Conservation (phyloP, 495 filamentous ascomycete species). For the Trypethelium eluteriae region DNA sequence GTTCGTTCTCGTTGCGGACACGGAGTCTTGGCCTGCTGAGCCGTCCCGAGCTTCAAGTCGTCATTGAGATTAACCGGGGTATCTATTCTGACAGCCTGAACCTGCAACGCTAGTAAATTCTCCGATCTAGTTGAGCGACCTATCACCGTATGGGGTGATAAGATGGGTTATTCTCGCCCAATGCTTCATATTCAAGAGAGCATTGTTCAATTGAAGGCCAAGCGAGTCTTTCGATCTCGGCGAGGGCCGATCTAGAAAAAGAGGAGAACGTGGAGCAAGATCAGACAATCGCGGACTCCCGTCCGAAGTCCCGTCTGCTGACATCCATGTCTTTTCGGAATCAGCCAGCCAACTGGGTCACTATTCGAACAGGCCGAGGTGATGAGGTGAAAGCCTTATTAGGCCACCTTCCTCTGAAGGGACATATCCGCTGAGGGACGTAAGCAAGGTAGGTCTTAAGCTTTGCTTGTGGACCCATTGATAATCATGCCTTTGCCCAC, state of each 20-base stretch:
- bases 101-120: too few relatives aligned
- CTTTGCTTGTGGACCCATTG: too few relatives aligned
- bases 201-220: not conserved
- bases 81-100: too few relatives aligned
- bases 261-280: not conserved
- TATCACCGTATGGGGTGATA: too few relatives aligned
- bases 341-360: not conserved
- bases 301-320: not conserved
- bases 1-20: not conserved
- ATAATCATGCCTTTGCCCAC: too few relatives aligned
- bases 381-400: not conserved
- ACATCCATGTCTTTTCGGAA: not conserved
- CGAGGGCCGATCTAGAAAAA: not conserved
- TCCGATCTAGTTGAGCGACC: too few relatives aligned
- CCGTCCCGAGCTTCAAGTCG: not conserved
- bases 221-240: not conserved
- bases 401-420: not conserved
- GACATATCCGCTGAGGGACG: too few relatives aligned
- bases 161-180: too few relatives aligned
- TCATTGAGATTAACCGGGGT: not conserved
- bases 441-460: too few relatives aligned
- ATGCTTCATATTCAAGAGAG: too few relatives aligned
- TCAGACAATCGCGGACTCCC: not conserved
- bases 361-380: not conserved
- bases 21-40: not conserved